Conservation (phyloP, 2,329 filamentous ascomycete genomes). For the Sphaceloma murrayae region DNA sequence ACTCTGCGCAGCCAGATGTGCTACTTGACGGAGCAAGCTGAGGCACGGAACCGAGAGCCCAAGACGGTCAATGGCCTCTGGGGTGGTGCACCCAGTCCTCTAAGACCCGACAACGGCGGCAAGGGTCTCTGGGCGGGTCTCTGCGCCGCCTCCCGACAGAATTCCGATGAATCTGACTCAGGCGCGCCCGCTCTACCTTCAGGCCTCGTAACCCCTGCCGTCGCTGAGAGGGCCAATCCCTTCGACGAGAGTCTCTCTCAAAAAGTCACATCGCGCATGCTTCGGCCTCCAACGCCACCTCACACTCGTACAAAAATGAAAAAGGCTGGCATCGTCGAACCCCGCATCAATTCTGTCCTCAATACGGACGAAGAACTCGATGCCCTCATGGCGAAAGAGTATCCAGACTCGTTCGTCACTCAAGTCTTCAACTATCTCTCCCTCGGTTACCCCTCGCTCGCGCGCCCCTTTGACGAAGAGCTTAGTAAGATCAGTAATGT, state of each 20-base stretch:
- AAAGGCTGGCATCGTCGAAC: conserved; percentile 16
- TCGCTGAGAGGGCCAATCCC: conserved; percentile 32
- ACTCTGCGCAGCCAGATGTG: conserved; percentile 41
- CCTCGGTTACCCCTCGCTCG: conserved; percentile 79
- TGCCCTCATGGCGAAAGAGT: conserved; percentile 50
- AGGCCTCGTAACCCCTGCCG: conserved; percentile 42
- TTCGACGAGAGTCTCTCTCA: conserved; percentile 33
- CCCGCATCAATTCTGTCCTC: conserved; percentile 34
- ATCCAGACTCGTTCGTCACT: conserved; percentile 75
- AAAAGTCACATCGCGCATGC: conserved; percentile 30
- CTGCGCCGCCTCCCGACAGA: conserved; percentile 62
- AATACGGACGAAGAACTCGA: conserved; percentile 35
- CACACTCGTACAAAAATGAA: conserved; percentile 18
- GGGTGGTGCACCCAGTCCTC: conserved; percentile 25
- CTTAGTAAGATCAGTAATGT: conserved; percentile 71
- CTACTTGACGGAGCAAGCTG: conserved; percentile 42
- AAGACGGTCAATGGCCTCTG: conserved; percentile 51
- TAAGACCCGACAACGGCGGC: not conserved
- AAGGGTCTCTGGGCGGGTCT: conserved; percentile 42
- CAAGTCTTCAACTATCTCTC: conserved; percentile 97
- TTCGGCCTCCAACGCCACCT: conserved; percentile 27
- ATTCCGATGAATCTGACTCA: conserved; percentile 31
- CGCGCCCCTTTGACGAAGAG: conserved; percentile 74
- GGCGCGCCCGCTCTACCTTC: conserved; percentile 32
- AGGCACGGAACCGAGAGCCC: conserved; percentile 38